Evolutionary conservation across 2,329 filamentous ascomycete genomes (phyloP).

Genomic region (Epichloe uncinata): DNA sequence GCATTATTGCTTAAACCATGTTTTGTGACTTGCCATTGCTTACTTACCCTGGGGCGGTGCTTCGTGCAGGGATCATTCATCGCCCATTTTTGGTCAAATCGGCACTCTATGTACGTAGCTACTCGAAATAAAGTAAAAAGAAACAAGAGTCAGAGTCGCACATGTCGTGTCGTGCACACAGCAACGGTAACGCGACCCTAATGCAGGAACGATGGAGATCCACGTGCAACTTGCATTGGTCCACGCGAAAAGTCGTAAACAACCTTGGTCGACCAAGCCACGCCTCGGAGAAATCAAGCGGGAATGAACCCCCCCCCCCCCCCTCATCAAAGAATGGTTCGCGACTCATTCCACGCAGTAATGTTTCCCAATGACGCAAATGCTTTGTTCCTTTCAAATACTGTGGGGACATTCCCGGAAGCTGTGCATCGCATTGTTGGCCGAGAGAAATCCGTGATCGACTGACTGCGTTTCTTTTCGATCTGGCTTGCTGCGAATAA

Average conservation of each 20-base stretch:
- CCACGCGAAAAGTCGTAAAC: no score
- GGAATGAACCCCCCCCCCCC: not conserved
- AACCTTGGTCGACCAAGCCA: not conserved
- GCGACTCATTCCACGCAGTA: not conserved
- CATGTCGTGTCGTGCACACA: not conserved
- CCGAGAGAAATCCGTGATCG: no score
- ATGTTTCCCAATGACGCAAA: not conserved
- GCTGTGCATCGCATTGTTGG: no score
- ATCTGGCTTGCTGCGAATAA: no score
- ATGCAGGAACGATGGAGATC: not conserved
- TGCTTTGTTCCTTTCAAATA: not conserved
- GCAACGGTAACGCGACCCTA: not conserved
- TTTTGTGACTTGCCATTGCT: no score
- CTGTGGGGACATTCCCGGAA: no score
- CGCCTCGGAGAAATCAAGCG: not conserved
- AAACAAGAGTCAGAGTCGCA: not conserved
- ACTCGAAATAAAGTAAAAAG: not conserved
- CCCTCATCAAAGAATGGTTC: not conserved
- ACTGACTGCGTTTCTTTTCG: no score
- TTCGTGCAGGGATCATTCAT: not conserved
- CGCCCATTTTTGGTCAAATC: not conserved
- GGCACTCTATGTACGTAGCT: no score
- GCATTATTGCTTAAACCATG: not conserved
- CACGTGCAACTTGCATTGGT: not conserved
- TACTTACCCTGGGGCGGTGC: no score